Base-by-base conservation (phyloP, 106 monocot genomes). In the Posidonia australis region DNA sequence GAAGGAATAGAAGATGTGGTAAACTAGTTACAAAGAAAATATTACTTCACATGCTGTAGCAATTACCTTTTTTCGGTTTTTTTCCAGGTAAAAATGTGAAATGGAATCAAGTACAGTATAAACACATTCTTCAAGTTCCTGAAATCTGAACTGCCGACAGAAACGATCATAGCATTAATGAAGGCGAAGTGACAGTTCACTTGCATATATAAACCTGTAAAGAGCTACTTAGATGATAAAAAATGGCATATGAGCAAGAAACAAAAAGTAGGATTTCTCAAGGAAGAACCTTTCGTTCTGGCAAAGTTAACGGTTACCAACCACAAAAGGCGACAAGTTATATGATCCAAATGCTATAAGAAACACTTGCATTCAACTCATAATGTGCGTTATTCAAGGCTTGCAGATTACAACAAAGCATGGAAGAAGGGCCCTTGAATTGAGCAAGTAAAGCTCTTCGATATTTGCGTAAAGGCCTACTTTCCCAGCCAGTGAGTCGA, bases 341-440 rank as follows among this genome's bases (percentile, higher is more conserved):
- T 55, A 5, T 20, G 24, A 36, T 43, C 14, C 11, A 14, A 16
- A 62, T 11, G 46, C 36, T 23, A 7, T 16, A 55, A 44, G 55
- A 62, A 22, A 9, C 61, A 62, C 19, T 67, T 51, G 47, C 13
- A 25, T 58, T 55, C 58, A 28, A 58, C 58, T 58, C 17, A 58
- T 28, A 30, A 29, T 28, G 58, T 22, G 26, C 30, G 12, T 29
- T 3, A 43, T 61, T 46, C 65, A 70, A 13, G 63, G 69, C 54
- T 76, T 76, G 51, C 69, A 76, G n/a, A 76, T 56, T 9, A 76
- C 76, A 11, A 76, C 76, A 48, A 76, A 76, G 62, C 75, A 75
- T 19, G 75, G 75, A 23, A 75, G 49, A 44, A 75, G 75, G 9
- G 75, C 75, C 51, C 68, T 47, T 9, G 75, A 67, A 26, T 66